Evolutionary conservation across 2,329 filamentous ascomycete genomes (phyloP), one percentile per base, ranked within the genome.

Genomic region (Botrytis medusae): DNA sequence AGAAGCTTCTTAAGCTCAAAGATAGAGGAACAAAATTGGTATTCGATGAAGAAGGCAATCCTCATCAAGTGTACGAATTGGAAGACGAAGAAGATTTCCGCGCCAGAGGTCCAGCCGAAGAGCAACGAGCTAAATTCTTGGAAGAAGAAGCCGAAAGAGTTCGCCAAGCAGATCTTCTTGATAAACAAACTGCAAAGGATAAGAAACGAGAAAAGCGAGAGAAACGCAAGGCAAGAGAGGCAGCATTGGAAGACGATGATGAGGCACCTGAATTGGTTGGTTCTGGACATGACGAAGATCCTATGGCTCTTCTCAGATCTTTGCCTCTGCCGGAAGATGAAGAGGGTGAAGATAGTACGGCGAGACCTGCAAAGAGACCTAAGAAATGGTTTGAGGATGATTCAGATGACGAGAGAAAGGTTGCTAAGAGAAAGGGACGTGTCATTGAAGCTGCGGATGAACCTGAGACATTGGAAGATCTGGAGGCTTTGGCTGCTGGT

Each of bases 1-100:
- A 97, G 87, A 93, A 97, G 83, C 88, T 98, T 77, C 88, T 94
- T 80, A 96, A 97, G 81, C 93, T 93, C 85, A 97, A 94, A 85
- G 93, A 94, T 80, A 92, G 92, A 80, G 92, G 93, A 20, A 91
- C 89, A 59, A 97, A 96, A 81, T 85, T 98, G 12, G 87, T 98
- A 8, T 99, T 95, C 81, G 95, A 98, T 83, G 95, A 97, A 65
- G 94, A 98, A 46, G 95, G 95, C 77, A 91, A 92, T 75, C 87
- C 94, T 4, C 94, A 96, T 82, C 89, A 93, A 75, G 82, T 97
- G 22, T 98, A 98, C 84, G 93, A 97, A 81, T 90, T 99, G 77
- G 92, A 95, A 80, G 89, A 93, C 82, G 94, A 98, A 83, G 90
- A 91, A 0, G 89, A 91, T 76, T 99, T 98, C 87, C 86, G 86